A percentile compares a stretch with the other conserved stretches of the same genome.
These are phyloP conservation scores for Coprinopsis strossmayeri DNA, from an alignment of 768 basidiomycete genomes.

Conservation along the genomic window DNA sequence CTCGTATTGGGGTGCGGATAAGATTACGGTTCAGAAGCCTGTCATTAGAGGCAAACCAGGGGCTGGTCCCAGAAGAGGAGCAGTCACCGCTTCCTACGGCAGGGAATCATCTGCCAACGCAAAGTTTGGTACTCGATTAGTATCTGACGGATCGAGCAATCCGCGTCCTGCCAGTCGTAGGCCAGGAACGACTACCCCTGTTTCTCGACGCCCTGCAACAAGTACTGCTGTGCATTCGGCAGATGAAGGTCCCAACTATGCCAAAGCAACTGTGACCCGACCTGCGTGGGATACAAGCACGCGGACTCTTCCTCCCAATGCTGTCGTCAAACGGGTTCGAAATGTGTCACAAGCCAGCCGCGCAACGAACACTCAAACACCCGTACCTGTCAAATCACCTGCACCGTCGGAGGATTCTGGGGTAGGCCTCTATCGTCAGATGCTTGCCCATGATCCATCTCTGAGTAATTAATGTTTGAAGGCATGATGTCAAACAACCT, in stretches of 20 bases:
- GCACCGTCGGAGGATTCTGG: slow-evolving; percentile 79
- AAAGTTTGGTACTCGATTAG: slow-evolving; percentile 83
- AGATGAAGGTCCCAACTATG: slow-evolving; percentile 59
- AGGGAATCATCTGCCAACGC: slow-evolving; percentile 85
- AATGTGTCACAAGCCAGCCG: slow-evolving; percentile 70
- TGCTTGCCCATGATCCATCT: slow-evolving; percentile 70
- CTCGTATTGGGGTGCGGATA: slow-evolving; percentile 91
- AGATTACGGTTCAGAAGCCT: slow-evolving; percentile 81
- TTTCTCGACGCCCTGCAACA: slow-evolving; percentile 27
- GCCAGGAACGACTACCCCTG: slow-evolving; percentile 41
- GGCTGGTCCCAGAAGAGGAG: slow-evolving; percentile 36
- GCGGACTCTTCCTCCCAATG: slow-evolving; percentile 12
- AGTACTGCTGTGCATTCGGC: slow-evolving; percentile 20
- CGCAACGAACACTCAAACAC: slow-evolving; percentile 33
- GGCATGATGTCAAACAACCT: slow-evolving; percentile 15
- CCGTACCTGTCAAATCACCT: slow-evolving; percentile 53
- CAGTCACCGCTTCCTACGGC: slow-evolving; percentile 51
- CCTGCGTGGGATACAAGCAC: slow-evolving; percentile 72
- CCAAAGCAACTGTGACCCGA: slow-evolving; percentile 67
- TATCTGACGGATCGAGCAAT: slow-evolving; percentile 52
- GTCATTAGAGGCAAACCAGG: slow-evolving; percentile 43
- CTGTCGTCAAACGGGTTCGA: slow-evolving; percentile 42
- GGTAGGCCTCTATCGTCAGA: slow-evolving; percentile 77
- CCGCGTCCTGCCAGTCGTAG: slow-evolving; percentile 60
- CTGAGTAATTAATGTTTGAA: slow-evolving; percentile 30